Evolutionary conservation across 371 early-diverging fungal genomes (phyloP).

Genomic region (Syncephalastrum monosporum): DNA sequence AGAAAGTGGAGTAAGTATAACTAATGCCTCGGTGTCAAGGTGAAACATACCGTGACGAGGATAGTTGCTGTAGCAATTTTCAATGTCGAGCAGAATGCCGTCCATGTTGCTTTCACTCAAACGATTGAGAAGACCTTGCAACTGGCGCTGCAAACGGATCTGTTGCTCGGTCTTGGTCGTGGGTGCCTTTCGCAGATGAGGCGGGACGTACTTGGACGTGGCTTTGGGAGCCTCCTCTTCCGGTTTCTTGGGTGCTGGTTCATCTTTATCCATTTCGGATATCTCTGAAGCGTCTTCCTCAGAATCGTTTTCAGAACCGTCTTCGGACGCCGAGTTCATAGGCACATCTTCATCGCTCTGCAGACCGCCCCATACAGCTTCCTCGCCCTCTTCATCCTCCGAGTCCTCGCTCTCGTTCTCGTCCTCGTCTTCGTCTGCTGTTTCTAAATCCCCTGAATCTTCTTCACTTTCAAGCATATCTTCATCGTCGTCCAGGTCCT

Average conservation of each 20-base stretch:
- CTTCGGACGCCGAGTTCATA: no score
- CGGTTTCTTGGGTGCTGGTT: no score
- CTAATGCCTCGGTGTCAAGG: background rate
- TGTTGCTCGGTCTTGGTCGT: constrained; percentile 59
- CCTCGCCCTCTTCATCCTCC: constrained; percentile 23
- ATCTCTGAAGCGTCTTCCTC: no score
- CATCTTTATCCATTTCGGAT: no score
- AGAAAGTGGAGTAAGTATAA: background rate
- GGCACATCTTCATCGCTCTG: no score
- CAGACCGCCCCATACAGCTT: constrained; percentile 17
- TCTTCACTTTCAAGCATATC: constrained; percentile 24
- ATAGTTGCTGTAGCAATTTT: constrained; percentile 75
- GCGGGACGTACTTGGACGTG: constrained; percentile 81
- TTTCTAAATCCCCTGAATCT: constrained; percentile 29
- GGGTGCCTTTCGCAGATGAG: constrained; percentile 75
- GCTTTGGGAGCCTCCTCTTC: constrained; percentile 10
- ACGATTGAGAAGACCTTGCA: constrained; percentile 89
- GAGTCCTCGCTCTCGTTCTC: constrained; percentile 11
- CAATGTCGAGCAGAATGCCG: constrained; percentile 76
- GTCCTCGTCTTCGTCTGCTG: constrained; percentile 9
- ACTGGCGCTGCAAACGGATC: constrained; percentile 68
- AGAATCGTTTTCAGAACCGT: no score
- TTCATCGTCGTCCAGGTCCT: constrained; percentile 20
- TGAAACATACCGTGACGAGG: constrained; percentile 72
- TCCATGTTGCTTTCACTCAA: constrained; percentile 91